Evolutionary conservation across 2,329 filamentous ascomycete species (phyloP), one percentile per base, ranked within the genome.

Genomic region (Aspergillus ibericus): DNA sequence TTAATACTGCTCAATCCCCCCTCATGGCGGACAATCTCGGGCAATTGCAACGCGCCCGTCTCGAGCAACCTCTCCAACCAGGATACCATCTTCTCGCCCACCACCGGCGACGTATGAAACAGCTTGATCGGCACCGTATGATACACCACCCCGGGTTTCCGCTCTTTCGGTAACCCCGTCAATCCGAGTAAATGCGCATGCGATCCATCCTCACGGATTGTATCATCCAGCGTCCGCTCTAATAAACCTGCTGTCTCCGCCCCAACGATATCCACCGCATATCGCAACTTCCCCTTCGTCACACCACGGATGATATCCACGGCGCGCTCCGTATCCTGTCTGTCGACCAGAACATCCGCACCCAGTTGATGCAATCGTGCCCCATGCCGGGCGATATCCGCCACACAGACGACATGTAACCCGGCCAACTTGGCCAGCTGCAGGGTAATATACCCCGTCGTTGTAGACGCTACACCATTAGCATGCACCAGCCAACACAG

Each of bases 61-160:
- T 81, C 77, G 6, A 92, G 72, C n/a, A 92, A 72, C 22, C 79
- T 76, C 70, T 91, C 89, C 25, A 91, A 75, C 89, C 89, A 92
- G 1, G 77, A 70, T 12, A 85, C 85, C 55, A 91, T 70, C 0
- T 79, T 80, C 61, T 86, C 82, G 0, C 90, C 90, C 0, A 92
- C 78, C 1, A 79, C 78, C 0, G 85, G 82, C 0, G 87, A 81
- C 58, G 88, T 85, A 68, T 93, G 90, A 67, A 91, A 92, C 4
- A 91, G 68, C 72, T 92, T 92, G 61, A 93, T 90, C 0, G 89
- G 89, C 0, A 92, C 86, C 0, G 80, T 84, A 67, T 91, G 88
- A 57, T 86, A 82, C 5, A 78, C 70, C 0, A 86, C 77, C 0
- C 80, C 80, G 0, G 73, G 54, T 0, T 73, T 72, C 1, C 74